Evolutionary conservation across 768 basidiomycete species (phyloP), one percentile per base, ranked within the genome.

Genomic region (Tephrocybe sp.): DNA sequence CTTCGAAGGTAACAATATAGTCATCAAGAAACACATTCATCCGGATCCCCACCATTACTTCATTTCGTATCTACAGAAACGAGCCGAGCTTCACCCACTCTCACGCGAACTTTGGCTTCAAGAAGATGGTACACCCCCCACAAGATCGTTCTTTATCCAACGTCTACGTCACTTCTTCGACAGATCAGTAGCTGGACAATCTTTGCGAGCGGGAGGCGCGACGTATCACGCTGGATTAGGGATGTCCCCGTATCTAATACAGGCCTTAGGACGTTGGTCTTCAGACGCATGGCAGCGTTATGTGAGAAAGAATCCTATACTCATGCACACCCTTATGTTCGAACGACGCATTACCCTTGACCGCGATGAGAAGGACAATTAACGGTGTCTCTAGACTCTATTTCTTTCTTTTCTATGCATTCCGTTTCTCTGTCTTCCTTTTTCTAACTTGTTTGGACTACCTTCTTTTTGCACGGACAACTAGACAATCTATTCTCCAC

Each of bases 191-290:
- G 58, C 55, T 12, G 75, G 74, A 1, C 75, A 77, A 26, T 74
- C 71, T 0, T 28, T 74, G 28, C 62, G 69, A 11, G 60, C 70
- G 0, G 72, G 73, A 1, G 70, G 72, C 1, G 70, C 72, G 0
- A 75, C 73, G 0, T 50, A 27, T n/a, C 59, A 66, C 4, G 71
- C 71, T 1, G 45, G 47, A 6, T 24, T 21, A 0, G 70, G 73
- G 0, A 53, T 59, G 4, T 45, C 67, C 1, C 58, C 61, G 1
- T 49, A 60, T 32, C 31, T 51, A 13, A 73, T 74, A 31, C 70
- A 70, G 28, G 64, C 60, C 0, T 40, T 58, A 0, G 72, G 72
- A 0, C 56, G 69, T 0, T 74, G 73, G 73, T 49, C 64, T 1
- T 72, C 70, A 1, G 47, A 57, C 4, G 47, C 64, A 0, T 66